A percentile compares a stretch with the other conserved stretches of the same genome.
Evolutionary conservation across 1,139 yeast genomes (phyloP).

Genomic region (Martiniozyma asiatica): DNA sequence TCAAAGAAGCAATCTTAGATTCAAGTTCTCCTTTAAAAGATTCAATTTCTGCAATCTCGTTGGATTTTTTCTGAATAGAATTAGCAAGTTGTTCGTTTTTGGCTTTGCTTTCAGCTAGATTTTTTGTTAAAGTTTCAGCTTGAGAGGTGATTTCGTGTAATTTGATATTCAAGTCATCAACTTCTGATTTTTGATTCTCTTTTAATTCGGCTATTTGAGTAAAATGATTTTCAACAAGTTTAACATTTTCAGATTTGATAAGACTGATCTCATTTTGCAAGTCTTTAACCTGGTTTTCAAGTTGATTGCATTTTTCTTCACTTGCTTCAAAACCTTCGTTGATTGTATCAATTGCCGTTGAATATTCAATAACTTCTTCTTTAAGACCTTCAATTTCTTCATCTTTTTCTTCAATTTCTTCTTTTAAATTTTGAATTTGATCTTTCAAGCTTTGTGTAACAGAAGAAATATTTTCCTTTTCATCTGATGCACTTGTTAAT

Average conservation of each 20-base stretch:
- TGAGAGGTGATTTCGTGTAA: conserved; percentile 3
- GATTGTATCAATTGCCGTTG: conserved; percentile 11
- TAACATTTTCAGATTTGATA: neutral
- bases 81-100: neutral
- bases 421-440: conserved; percentile 11
- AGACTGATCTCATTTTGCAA: conserved; percentile 8
- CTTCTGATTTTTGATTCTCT: neutral
- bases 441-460: conserved; percentile 11
- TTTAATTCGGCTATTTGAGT: neutral
- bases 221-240: neutral
- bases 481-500: neutral
- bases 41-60: neutral
- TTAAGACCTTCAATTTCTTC: conserved; percentile 17
- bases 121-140: neutral
- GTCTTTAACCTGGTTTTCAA: conserved; percentile 10
- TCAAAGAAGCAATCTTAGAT: neutral
- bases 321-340: conserved; percentile 17
- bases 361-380: conserved; percentile 9
- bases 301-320: conserved; percentile 10
- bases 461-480: conserved; percentile 3
- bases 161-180: neutral
- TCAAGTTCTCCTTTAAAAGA: neutral
- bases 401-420: conserved; percentile 12
- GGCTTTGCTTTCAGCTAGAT: neutral
- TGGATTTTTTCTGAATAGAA: conserved; percentile 1